Evolutionary conservation across 306 rosid genomes (phyloP).

Genomic region (Amphicarpaea edgeworthii): DNA sequence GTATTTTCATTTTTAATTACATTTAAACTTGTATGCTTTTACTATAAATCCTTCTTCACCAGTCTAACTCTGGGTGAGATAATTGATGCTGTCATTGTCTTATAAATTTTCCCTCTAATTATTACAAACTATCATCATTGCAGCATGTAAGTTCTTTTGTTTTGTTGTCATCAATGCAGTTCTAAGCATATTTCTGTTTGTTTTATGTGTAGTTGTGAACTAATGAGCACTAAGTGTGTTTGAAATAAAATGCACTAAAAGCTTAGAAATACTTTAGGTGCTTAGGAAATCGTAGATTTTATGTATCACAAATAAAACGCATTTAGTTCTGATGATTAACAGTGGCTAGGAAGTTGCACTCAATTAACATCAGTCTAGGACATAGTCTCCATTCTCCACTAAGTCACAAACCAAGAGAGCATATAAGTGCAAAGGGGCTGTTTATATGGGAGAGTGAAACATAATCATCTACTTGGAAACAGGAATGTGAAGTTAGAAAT

Average conservation of each 20-base stretch:
- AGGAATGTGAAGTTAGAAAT: slow-evolving; percentile 21
- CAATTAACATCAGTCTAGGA: background rate
- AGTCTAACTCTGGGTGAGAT: slow-evolving; percentile 12
- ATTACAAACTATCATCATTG: slow-evolving; percentile 30
- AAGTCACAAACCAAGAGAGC: slow-evolving; percentile 1
- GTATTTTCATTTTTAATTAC: too few relatives aligned
- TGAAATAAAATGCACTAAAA: background rate
- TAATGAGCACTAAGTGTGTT: background rate
- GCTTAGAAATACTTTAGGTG: too few relatives aligned
- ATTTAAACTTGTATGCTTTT: too few relatives aligned
- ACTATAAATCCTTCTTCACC: too few relatives aligned
- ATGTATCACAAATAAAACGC: background rate
- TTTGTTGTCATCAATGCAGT: slow-evolving; percentile 24
- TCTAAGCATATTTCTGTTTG: slow-evolving; percentile 19
- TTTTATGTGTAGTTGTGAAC: background rate
- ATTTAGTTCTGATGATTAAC: too few relatives aligned
- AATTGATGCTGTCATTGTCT: background rate
- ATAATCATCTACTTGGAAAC: slow-evolving; percentile 13
- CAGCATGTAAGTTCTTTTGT: slow-evolving; percentile 14
- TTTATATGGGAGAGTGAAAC: background rate
- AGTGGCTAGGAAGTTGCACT: slow-evolving; percentile 2
- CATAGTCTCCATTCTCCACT: background rate
- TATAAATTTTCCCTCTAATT: background rate
- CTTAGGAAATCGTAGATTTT: background rate
- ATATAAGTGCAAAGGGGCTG: background rate